Evolutionary conservation across 768 basidiomycete species (phyloP).

Genomic region (Amanita rubescens): DNA sequence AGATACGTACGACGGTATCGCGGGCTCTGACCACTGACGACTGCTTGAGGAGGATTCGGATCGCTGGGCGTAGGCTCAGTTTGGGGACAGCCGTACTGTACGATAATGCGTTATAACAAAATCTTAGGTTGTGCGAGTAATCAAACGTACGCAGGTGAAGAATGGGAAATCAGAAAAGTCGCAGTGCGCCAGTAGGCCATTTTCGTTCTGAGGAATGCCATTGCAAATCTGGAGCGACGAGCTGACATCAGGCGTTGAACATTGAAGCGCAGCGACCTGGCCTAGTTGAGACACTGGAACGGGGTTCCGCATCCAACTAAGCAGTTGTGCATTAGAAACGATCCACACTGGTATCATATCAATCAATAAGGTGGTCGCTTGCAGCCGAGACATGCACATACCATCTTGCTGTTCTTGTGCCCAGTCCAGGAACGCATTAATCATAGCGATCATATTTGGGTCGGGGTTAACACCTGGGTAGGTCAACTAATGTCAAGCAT

Average conservation of each 20-base stretch:
- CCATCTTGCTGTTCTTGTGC: constrained; percentile 64
- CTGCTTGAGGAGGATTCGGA: constrained; percentile 60
- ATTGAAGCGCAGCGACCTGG: constrained; percentile 47
- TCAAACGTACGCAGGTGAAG: constrained; percentile 58
- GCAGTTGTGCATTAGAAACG: constrained; percentile 61
- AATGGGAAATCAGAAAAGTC: constrained; percentile 71
- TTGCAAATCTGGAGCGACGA: constrained; percentile 57
- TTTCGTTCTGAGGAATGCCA: constrained; percentile 64
- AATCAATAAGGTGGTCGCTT: neutral
- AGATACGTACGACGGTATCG: constrained; percentile 48
- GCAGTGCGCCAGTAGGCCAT: constrained; percentile 53
- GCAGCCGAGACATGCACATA: constrained; percentile 17
- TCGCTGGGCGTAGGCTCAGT: constrained; percentile 44
- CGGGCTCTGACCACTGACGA: constrained; percentile 33
- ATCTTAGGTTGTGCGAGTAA: neutral
- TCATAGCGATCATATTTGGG: constrained; percentile 59
- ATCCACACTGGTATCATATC: constrained; percentile 51
- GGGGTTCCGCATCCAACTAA: constrained; percentile 70
- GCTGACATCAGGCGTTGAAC: constrained; percentile 55
- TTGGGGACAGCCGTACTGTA: constrained; percentile 68
- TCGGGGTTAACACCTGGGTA: constrained; percentile 52
- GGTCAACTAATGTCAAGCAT: constrained; percentile 26
- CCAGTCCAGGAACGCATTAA: constrained; percentile 79
- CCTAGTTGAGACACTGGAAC: constrained; percentile 54
- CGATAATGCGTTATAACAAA: neutral